A percentile compares a stretch with the other conserved stretches of the same genome.
Conservation (phyloP, 352 stramenopile species). For the Saprolegnia parasitica region DNA sequence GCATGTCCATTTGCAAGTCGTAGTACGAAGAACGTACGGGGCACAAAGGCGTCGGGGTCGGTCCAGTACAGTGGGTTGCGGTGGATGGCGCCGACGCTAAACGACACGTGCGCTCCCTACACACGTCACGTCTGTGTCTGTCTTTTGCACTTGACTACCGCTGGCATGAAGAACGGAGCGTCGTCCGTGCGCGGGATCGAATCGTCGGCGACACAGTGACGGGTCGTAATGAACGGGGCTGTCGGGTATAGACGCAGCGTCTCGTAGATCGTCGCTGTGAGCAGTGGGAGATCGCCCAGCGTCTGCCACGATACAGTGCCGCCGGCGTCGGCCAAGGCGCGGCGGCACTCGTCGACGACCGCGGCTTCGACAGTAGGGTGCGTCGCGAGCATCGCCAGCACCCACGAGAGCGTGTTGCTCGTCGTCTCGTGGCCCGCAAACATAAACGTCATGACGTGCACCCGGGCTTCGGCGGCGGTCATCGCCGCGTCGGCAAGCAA, state of each 20-base stretch:
- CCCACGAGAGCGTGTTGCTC: conserved; percentile 12
- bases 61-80: conserved; percentile 26
- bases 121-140: neutral
- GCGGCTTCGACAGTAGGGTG: neutral
- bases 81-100: conserved; percentile 14
- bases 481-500: conserved; percentile 5
- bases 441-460: conserved; percentile 25
- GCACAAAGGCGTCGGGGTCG: neutral
- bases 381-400: neutral
- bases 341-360: conserved; percentile 3
- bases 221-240: neutral
- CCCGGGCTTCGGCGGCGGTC: neutral
- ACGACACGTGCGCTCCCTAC: conserved; percentile 9
- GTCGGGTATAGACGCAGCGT: conserved; percentile 20
- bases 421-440: conserved; percentile 26
- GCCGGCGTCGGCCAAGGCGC: neutral
- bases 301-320: neutral
- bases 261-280: conserved; percentile 17
- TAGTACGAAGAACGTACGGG: neutral
- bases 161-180: conserved; percentile 10
- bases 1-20: neutral
- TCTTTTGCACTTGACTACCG: neutral
- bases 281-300: conserved; percentile 1
- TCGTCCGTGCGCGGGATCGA: conserved; percentile 2
- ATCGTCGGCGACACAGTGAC: conserved; percentile 6